Percentiles rank a stretch among this genome's conserved stretches.
Evolutionary conservation across 768 basidiomycete species (phyloP).

Genomic region (Kwoniella newhampshirensis): DNA sequence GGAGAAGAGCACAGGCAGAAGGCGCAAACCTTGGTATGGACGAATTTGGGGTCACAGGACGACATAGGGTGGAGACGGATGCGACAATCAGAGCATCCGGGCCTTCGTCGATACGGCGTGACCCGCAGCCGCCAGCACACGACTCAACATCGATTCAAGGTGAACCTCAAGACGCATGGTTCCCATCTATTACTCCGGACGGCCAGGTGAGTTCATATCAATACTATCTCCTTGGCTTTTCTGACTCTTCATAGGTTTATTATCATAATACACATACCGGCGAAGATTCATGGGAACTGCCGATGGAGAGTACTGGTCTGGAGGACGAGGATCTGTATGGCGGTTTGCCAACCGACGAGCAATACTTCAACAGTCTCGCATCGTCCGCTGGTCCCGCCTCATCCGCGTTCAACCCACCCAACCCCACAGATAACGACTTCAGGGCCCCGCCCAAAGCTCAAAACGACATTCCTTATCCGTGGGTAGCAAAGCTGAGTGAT

Average conservation of each 20-base stretch:
- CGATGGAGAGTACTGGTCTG: conserved; percentile 48
- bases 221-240: neutral
- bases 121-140: too few species aligned
- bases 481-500: conserved; percentile 75
- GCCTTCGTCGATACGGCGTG: neutral
- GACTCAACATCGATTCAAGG: conserved; percentile 2
- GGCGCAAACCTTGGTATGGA: conserved; percentile 1
- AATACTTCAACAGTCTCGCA: conserved; percentile 19
- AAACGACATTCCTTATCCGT: conserved; percentile 59
- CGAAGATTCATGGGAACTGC: conserved; percentile 72
- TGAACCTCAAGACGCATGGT: conserved; percentile 67
- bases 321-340: conserved; percentile 11
- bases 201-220: conserved; percentile 64
- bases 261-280: conserved; percentile 76
- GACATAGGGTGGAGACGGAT: conserved; percentile 32
- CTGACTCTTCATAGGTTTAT: conserved; percentile 66
- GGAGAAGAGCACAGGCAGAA: conserved; percentile 11
- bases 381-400: conserved; percentile 12
- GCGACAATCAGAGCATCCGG: conserved; percentile 22
- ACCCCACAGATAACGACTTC: conserved; percentile 16
- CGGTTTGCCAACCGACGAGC: conserved; percentile 15
- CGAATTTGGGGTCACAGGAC: conserved; percentile 8
- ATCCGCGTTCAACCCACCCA: conserved; percentile 45
- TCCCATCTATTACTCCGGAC: conserved; percentile 76
- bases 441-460: conserved; percentile 21